Evolutionary conservation across 2,329 filamentous ascomycete species (phyloP).

Genomic region (Boeremia lycopersici): DNA sequence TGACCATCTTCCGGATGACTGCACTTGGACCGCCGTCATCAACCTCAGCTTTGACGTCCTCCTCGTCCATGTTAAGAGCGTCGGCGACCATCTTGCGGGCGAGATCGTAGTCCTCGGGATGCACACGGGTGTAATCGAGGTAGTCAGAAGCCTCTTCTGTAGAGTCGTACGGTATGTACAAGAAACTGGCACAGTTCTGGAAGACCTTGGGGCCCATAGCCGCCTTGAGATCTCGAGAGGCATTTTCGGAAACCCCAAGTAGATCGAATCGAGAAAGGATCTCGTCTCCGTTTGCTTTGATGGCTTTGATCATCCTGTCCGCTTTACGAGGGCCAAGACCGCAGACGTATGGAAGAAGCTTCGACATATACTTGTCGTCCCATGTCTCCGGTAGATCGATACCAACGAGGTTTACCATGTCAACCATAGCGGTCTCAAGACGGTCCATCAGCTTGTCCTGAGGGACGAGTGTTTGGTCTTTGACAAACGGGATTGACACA

Average conservation of each 20-base stretch:
- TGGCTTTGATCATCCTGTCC: constrained; percentile 81
- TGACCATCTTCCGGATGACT: constrained; percentile 92
- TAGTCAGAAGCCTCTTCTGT: constrained; percentile 84
- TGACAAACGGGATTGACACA: constrained; percentile 83
- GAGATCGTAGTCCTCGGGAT: constrained; percentile 97
- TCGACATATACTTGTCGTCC: constrained; percentile 78
- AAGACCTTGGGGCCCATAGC: constrained; percentile 84
- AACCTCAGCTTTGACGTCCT: constrained; percentile 93
- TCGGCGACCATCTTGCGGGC: constrained; percentile 98
- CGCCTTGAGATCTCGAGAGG: constrained; percentile 48
- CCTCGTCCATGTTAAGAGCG: constrained; percentile 93
- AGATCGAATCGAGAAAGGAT: constrained; percentile 86
- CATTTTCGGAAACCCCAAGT: constrained; percentile 82
- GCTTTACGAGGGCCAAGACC: constrained; percentile 93
- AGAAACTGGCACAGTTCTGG: constrained; percentile 96
- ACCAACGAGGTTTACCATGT: constrained; percentile 96
- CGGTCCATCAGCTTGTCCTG: constrained; percentile 85
- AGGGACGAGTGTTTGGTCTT: constrained; percentile 85
- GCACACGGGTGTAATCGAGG: constrained; percentile 93
- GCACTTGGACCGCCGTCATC: constrained; percentile 89
- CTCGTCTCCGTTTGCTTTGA: constrained; percentile 87
- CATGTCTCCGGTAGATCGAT: constrained; percentile 95
- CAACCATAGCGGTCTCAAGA: constrained; percentile 95
- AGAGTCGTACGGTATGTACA: constrained; percentile 88
- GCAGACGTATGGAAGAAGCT: constrained; percentile 86